Percentiles rank a stretch among this genome's conserved stretches.
Evolutionary conservation across 345 rosid genomes (phyloP).

Genomic region (Sonneratia caseolaris): DNA sequence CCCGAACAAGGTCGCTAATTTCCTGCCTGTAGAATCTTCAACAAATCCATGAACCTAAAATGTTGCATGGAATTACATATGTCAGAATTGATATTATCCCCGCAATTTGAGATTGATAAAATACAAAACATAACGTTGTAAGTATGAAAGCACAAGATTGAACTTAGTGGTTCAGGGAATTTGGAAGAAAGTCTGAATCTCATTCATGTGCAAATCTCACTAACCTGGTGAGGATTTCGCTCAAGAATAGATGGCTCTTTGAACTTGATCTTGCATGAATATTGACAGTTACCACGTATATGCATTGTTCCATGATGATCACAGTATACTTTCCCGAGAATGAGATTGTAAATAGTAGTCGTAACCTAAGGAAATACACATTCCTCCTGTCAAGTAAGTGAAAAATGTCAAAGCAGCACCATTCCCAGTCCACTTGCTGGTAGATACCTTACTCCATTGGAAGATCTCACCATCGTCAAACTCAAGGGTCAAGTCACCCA

Average conservation of each 20-base stretch:
- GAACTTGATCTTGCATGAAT: constrained; percentile 88
- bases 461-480: constrained; percentile 96
- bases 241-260: constrained; percentile 88
- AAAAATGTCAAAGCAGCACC: not conserved
- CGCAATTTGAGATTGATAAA: not conserved
- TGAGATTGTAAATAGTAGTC: constrained; percentile 80
- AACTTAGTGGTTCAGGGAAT: not conserved
- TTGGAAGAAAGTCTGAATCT: not conserved
- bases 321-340: constrained; percentile 79
- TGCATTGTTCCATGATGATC: constrained; percentile 93
- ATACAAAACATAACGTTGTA: not conserved
- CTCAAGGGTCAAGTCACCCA: constrained; percentile 70
- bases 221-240: constrained; percentile 88
- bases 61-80: constrained; percentile 2
- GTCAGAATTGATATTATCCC: not conserved
- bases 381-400: not conserved
- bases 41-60: constrained; percentile 78
- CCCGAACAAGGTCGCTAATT: constrained; percentile 71
- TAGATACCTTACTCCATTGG: constrained; percentile 86
- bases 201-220: constrained; percentile 5
- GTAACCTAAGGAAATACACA: constrained; percentile 50
- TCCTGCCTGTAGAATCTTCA: constrained; percentile 57
- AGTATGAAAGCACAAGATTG: not conserved
- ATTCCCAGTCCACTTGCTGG: not conserved
- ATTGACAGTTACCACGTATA: constrained; percentile 61